phyloP scores from a whole-genome alignment of 1,139 yeast genomes.

The Citeromyces hawaiiensis region DNA sequence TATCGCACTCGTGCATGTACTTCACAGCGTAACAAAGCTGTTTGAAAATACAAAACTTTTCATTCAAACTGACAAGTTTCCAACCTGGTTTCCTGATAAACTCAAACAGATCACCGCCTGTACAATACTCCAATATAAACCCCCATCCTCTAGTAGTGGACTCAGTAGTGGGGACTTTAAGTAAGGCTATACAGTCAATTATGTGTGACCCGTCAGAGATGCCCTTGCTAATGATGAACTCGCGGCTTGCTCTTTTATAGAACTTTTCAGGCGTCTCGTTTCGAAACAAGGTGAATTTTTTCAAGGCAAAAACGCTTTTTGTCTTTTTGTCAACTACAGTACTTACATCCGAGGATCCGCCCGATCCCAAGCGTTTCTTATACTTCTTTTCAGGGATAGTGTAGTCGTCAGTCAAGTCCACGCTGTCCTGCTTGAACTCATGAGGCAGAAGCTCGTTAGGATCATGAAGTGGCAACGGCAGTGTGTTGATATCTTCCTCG shows the following conservation, averaged over 20 bases:
- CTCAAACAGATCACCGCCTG: slow-evolving; percentile 39
- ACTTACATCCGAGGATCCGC: slow-evolving; percentile 65
- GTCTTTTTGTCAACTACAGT: slow-evolving; percentile 28
- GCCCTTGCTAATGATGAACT: slow-evolving; percentile 44
- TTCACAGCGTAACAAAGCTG: slow-evolving; percentile 39
- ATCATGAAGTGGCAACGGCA: slow-evolving; percentile 53
- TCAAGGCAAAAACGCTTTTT: slow-evolving; percentile 41
- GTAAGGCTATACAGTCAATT: slow-evolving; percentile 37
- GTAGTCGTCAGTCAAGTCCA: slow-evolving; percentile 44
- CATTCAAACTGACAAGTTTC: slow-evolving; percentile 24
- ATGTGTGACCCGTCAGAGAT: slow-evolving; percentile 42
- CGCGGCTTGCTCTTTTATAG: slow-evolving; percentile 50
- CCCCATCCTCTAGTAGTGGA: slow-evolving; percentile 65
- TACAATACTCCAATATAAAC: slow-evolving; percentile 51
- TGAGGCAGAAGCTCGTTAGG: slow-evolving; percentile 56
- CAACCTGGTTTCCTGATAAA: slow-evolving; percentile 32
- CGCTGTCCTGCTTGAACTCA: slow-evolving; percentile 34
- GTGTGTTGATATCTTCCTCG: slow-evolving; percentile 26
- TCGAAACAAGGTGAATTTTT: slow-evolving; percentile 46
- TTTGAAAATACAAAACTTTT: slow-evolving; percentile 50
- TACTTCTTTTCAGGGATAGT: slow-evolving; percentile 28
- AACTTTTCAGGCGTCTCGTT: slow-evolving; percentile 55
- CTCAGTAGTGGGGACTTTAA: slow-evolving; percentile 43
- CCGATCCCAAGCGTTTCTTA: slow-evolving; percentile 38
- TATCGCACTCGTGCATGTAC: slow-evolving; percentile 40